Evolutionary conservation across 345 rosid species (phyloP), one percentile per base, ranked within the genome.

Genomic region (Reutealis trisperma): DNA sequence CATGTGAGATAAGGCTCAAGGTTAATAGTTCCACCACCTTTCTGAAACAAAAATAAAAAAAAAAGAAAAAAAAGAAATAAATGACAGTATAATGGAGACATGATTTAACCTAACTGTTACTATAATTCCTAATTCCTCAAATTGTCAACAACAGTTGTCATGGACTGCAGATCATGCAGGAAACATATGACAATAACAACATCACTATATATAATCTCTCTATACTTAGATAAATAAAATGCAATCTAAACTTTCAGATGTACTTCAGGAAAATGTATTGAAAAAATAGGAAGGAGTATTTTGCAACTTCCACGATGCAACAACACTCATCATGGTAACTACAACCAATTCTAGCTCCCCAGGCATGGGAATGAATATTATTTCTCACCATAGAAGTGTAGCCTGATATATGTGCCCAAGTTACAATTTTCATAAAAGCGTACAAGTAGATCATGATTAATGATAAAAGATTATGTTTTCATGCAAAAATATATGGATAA

Each of bases 281-380:
- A 47, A 55, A 74, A 69, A 64, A 75, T 74, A 27, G 61, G 30
- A 64, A 78, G 61, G 57, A 76, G 57, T 24, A 21, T 73, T 74
- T 72, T 51, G 60, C 73, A 71, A 96, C 99, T 98, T 96, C 94
- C 81, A 96, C 86, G 80, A 96, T 92, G 91, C 92, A 96, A 90
- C 99, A 96, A 72, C 91, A 86, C 83, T 96, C 97, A 77, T 94
- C 92, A 77, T 87, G 90, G 86, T 91, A 96, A 78, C 99, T 96
- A 84, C 98, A 96, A 68, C 95, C 95, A 67, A 94, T 96, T 83
- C 97, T 98, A 77, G 97, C 97, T 81, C 99, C 99, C 99, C 99
- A 96, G 16, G 99, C 97, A 81, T 98, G 95, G 78, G 99, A 96
- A 22, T 97, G 97, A 65, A 96, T 97, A 85, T 94, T 94, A 87